Percentiles rank a stretch among this genome's conserved stretches.
Evolutionary conservation across 306 rosid species (phyloP).

Genomic region (Spatholobus suberectus): DNA sequence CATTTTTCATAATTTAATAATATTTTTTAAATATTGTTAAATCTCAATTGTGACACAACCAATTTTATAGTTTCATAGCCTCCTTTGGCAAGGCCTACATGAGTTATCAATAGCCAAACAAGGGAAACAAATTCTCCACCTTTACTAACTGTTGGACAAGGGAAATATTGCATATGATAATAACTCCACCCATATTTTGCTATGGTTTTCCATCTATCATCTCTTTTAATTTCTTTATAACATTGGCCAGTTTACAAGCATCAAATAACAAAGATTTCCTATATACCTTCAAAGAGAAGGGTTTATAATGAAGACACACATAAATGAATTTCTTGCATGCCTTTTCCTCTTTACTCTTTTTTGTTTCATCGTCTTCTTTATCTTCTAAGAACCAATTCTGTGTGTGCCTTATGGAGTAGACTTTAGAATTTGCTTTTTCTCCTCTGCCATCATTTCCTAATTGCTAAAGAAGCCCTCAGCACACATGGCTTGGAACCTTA

Average conservation of each 20-base stretch:
- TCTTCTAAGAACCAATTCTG: too few species aligned
- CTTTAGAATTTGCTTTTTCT: too few species aligned
- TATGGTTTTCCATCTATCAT: conserved; percentile 24
- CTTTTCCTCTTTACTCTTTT: too few species aligned
- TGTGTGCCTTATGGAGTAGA: too few species aligned
- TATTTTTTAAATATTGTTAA: too few species aligned
- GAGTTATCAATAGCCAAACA: conserved; percentile 47
- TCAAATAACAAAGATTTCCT: conserved; percentile 46
- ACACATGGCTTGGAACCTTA: conserved; percentile 37
- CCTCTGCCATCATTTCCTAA: neutral
- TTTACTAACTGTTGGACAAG: conserved; percentile 39
- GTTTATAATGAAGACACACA: neutral
- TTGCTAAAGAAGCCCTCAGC: conserved; percentile 45
- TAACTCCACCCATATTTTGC: conserved; percentile 40
- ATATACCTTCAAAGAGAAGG: conserved; percentile 39
- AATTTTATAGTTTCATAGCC: conserved; percentile 47
- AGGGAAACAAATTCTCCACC: conserved; percentile 46
- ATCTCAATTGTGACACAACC: too few species aligned
- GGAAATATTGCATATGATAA: conserved; percentile 41
- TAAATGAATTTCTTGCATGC: conserved; percentile 27
- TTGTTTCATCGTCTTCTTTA: too few species aligned
- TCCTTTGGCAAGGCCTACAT: conserved; percentile 42
- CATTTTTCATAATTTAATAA: too few species aligned
- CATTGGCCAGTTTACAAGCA: conserved; percentile 32
- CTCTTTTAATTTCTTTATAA: neutral